Percentiles rank a stretch among this genome's conserved stretches.
Evolutionary conservation across 495 filamentous ascomycete genomes (phyloP).

Genomic region (Lepidopterella palustris): DNA sequence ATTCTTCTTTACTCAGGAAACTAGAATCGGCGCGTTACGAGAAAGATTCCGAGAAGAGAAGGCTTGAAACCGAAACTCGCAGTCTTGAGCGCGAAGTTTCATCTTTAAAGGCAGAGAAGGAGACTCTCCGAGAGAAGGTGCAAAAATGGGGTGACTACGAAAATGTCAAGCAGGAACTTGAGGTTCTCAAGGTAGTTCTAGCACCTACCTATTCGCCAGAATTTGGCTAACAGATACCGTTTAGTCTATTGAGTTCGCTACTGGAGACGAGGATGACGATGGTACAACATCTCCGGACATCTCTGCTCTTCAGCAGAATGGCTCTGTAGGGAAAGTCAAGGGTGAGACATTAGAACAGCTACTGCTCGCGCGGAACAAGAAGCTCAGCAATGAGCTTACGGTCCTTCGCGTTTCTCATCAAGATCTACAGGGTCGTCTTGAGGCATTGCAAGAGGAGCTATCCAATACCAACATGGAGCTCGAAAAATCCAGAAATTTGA

Average conservation of each 20-base stretch:
- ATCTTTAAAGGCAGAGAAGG: slow-evolving; percentile 60
- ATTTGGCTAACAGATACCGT: slow-evolving; percentile 1
- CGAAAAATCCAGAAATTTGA: slow-evolving; percentile 75
- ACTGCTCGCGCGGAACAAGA: slow-evolving; percentile 88
- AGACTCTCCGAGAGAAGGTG: slow-evolving; percentile 67
- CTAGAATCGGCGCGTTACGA: slow-evolving; percentile 77
- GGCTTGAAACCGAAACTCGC: slow-evolving; percentile 64
- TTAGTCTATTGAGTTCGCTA: slow-evolving; percentile 88
- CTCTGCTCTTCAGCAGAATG: slow-evolving; percentile 39
- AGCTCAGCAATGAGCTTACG: slow-evolving; percentile 87
- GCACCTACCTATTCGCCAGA: background rate
- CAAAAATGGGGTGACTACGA: slow-evolving; percentile 92
- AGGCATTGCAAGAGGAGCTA: slow-evolving; percentile 74
- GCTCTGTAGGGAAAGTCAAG: slow-evolving; percentile 50
- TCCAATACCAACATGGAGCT: slow-evolving; percentile 79
- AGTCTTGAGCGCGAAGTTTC: slow-evolving; percentile 66
- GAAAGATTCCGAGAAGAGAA: slow-evolving; percentile 67
- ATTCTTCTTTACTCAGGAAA: slow-evolving; percentile 79
- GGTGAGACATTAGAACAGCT: slow-evolving; percentile 85
- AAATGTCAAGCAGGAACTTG: slow-evolving; percentile 89
- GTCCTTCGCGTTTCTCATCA: slow-evolving; percentile 90
- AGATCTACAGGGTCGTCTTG: slow-evolving; percentile 74
- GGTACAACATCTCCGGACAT: slow-evolving; percentile 25
- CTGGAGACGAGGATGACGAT: slow-evolving; percentile 74
- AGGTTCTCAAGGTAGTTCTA: slow-evolving; percentile 69